These are phyloP conservation scores for Fusarium anguioides DNA, from an alignment of 2,329 filamentous ascomycete species.

Conservation along the genomic window DNA sequence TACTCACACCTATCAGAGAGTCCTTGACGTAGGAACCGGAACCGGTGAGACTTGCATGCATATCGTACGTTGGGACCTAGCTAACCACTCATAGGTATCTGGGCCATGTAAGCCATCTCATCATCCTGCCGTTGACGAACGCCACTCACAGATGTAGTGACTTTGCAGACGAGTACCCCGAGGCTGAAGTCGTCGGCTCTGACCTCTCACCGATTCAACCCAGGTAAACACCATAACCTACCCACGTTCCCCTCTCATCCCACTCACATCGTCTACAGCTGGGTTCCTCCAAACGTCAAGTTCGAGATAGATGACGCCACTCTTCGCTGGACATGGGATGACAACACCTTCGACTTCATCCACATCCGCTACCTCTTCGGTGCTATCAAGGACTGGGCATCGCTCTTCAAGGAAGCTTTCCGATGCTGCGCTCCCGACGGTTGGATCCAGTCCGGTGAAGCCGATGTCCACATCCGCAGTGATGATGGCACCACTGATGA, in stretches of 20 bases:
- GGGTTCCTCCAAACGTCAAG: slow-evolving; percentile 38
- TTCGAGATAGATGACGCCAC: slow-evolving; percentile 41
- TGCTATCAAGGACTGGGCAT: slow-evolving; percentile 30
- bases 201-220: slow-evolving; percentile 40
- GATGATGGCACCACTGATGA: slow-evolving; percentile 37
- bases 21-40: slow-evolving; percentile 41
- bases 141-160: slow-evolving; percentile 9
- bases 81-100: slow-evolving; percentile 28
- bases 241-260: fast-evolving
- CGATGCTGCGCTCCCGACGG: slow-evolving; percentile 34
- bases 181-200: slow-evolving; percentile 36
- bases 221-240: not conserved
- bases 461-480: slow-evolving; percentile 35
- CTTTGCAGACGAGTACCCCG: slow-evolving; percentile 37
- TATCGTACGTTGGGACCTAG: not conserved
- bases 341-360: slow-evolving; percentile 36
- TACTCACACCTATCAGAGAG: slow-evolving; percentile 23
- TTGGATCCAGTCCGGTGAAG: slow-evolving; percentile 35
- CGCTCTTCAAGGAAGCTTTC: slow-evolving; percentile 28
- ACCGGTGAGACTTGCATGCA: slow-evolving; percentile 10
- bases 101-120: slow-evolving; percentile 34
- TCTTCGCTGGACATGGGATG: slow-evolving; percentile 33
- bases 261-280: not conserved
- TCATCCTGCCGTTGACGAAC: fast-evolving
- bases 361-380: slow-evolving; percentile 42